These are phyloP conservation scores for Xylaria flabelliformis DNA, from an alignment of 495 filamentous ascomycete genomes.

Conservation along the genomic window DNA sequence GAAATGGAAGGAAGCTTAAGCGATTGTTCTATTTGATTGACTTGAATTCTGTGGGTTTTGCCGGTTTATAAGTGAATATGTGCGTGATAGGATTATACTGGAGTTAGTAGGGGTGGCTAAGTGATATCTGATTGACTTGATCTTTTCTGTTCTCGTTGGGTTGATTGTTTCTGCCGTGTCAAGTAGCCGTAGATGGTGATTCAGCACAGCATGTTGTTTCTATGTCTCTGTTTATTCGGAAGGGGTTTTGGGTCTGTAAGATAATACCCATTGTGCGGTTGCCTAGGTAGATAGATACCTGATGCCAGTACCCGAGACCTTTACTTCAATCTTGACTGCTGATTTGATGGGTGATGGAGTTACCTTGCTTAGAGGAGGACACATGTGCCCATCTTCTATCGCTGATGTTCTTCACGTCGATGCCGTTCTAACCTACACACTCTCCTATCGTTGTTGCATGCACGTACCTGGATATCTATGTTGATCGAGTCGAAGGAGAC, in stretches of 20 bases:
- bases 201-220: neutral
- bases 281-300: no score
- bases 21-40: no score
- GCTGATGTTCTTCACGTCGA: neutral
- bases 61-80: no score
- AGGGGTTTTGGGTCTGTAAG: neutral
- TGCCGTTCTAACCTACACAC: neutral
- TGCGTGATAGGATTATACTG: neutral
- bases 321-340: neutral
- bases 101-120: neutral
- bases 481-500: neutral
- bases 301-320: no score
- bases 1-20: no score
- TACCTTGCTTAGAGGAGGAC: neutral
- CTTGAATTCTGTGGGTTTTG: no score
- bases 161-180: neutral
- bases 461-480: neutral
- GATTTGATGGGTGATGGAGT: neutral
- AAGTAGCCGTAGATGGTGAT: neutral
- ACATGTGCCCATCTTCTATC: neutral
- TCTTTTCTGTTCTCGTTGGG: neutral
- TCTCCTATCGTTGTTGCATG: neutral
- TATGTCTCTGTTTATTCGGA: neutral
- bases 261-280: neutral
- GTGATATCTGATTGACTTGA: neutral